Percentiles rank a stretch among this genome's conserved stretches.
These are phyloP conservation scores for Aspergillus sclerotialis DNA, from an alignment of 2,329 filamentous ascomycete genomes.

Conservation along the genomic window DNA sequence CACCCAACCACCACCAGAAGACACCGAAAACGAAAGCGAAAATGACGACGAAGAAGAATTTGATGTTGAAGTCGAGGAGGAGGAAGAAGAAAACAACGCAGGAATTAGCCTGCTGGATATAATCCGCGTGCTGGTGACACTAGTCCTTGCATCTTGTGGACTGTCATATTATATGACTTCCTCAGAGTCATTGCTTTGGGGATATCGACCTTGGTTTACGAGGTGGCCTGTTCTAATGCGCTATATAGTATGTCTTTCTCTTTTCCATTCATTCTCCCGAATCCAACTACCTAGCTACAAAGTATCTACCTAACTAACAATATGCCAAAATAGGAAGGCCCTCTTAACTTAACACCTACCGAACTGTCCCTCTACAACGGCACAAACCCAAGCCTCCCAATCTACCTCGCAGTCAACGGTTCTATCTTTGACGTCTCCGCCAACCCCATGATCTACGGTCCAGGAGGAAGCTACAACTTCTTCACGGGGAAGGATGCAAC, in stretches of 20 bases:
- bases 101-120: slow-evolving; percentile 53
- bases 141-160: slow-evolving; percentile 59
- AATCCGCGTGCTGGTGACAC: slow-evolving; percentile 60
- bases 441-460: slow-evolving; percentile 58
- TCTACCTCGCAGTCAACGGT: slow-evolving; percentile 79
- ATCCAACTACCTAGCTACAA: neutral
- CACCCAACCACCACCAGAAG: neutral
- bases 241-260: slow-evolving; percentile 48
- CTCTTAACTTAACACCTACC: slow-evolving; percentile 64
- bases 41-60: too few species aligned
- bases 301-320: slow-evolving; percentile 1
- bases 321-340: slow-evolving; percentile 39
- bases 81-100: too few species aligned
- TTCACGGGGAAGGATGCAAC: slow-evolving; percentile 84
- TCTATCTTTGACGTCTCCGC: slow-evolving; percentile 59
- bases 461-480: slow-evolving; percentile 77
- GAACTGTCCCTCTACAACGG: slow-evolving; percentile 74
- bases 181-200: slow-evolving; percentile 65
- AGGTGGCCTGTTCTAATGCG: slow-evolving; percentile 51
- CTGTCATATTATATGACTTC: slow-evolving; percentile 71
- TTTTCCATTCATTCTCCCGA: neutral
- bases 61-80: too few species aligned
- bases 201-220: slow-evolving; percentile 57
- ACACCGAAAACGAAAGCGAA: slow-evolving; percentile 4
- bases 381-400: slow-evolving; percentile 62